These are phyloP conservation scores for Ophiostoma tasmaniense DNA, from an alignment of 2,329 filamentous ascomycete genomes.

Conservation along the genomic window DNA sequence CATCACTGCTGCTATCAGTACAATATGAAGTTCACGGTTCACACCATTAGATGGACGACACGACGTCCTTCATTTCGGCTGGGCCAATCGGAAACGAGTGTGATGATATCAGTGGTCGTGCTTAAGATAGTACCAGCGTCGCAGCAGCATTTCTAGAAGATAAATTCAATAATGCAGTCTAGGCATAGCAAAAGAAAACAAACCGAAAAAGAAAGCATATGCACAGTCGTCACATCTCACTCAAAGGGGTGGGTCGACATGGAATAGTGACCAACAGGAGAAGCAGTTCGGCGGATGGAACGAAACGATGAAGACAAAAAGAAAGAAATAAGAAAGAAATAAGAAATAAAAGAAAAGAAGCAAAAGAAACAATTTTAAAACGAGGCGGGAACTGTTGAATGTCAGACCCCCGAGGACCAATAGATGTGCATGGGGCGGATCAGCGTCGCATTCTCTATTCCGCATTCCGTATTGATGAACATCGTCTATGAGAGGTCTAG, in stretches of 20 bases:
- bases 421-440: not conserved
- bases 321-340: not conserved
- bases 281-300: not conserved
- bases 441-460: not conserved
- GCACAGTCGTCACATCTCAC: conserved; percentile 1
- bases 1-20: not conserved
- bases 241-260: not conserved
- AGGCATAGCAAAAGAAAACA: not conserved
- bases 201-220: not conserved
- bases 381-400: conserved; percentile 9
- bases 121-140: not conserved
- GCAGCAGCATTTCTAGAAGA: not conserved
- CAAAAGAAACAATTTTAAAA: conserved; percentile 4
- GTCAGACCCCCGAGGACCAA: not conserved
- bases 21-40: not conserved
- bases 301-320: not conserved
- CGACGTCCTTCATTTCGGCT: conserved; percentile 9
- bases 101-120: not conserved
- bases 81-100: conserved; percentile 9
- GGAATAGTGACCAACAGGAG: not conserved
- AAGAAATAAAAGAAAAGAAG: not conserved
- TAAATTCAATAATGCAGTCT: too few species aligned
- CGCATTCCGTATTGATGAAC: not conserved
- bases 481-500: not conserved
- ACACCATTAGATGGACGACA: not conserved